Percentiles rank a stretch among this genome's conserved stretches.
phyloP scores from a whole-genome alignment of 2,329 filamentous ascomycete genomes.

The Pseudocercospora macadamiae region DNA sequence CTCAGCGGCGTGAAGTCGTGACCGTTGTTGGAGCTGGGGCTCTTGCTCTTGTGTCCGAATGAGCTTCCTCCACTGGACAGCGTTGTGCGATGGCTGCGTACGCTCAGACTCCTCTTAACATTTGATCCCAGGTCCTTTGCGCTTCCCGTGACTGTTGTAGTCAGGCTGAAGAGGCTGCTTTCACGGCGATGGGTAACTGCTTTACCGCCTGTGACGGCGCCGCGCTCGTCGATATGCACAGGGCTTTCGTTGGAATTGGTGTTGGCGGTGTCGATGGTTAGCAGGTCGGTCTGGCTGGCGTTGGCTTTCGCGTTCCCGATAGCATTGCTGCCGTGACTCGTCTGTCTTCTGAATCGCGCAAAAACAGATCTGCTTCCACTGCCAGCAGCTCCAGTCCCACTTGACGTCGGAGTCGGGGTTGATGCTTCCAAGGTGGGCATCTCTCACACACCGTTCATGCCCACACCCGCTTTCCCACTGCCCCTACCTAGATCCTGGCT shows the following conservation, averaged over 20 bases:
- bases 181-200: constrained; percentile 26
- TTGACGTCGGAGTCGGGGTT: neutral
- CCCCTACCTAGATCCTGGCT: no score
- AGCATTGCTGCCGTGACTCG: constrained; percentile 5
- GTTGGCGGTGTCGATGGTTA: neutral
- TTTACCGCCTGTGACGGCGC: neutral
- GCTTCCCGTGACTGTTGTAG: constrained; percentile 40
- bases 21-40: constrained; percentile 1
- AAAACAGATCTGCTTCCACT: constrained; percentile 1
- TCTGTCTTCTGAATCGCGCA: constrained; percentile 10
- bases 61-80: constrained; percentile 32
- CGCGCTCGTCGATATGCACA: constrained; percentile 6
- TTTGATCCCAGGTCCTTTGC: constrained; percentile 42
- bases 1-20: constrained; percentile 21
- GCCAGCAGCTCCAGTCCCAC: neutral
- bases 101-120: constrained; percentile 44
- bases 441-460: neutral
- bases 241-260: neutral
- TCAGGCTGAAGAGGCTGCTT: constrained; percentile 33
- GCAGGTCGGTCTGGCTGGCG: constrained; percentile 10
- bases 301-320: neutral
- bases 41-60: constrained; percentile 15
- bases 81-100: constrained; percentile 41
- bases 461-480: neutral
- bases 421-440: constrained; percentile 1